Evolutionary conservation across 257 asterid genomes (phyloP).

Genomic region (Solanum piurae): DNA sequence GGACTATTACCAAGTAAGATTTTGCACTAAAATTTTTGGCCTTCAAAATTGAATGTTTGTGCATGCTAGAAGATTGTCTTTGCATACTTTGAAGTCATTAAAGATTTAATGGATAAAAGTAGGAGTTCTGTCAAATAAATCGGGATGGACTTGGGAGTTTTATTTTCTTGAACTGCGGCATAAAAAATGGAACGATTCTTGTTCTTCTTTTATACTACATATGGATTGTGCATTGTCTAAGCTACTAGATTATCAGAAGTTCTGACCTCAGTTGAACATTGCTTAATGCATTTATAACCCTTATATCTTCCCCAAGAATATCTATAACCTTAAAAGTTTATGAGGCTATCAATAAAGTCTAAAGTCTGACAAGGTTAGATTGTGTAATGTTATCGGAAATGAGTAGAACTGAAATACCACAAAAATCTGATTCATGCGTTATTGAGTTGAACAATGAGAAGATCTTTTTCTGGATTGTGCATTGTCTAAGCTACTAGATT

Average conservation of each 20-base stretch:
- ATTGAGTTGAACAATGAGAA: neutral
- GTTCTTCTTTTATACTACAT: neutral
- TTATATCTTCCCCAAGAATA: neutral
- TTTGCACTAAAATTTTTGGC: neutral
- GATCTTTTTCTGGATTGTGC: neutral
- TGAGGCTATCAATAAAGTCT: neutral
- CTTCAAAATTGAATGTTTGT: neutral
- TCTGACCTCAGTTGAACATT: neutral
- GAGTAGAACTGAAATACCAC: neutral
- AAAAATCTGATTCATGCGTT: neutral
- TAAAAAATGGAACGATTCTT: neutral
- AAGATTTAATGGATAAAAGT: neutral
- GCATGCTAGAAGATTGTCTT: neutral
- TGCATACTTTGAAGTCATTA: neutral
- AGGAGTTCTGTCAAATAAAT: neutral
- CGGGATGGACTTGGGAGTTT: neutral
- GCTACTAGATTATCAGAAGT: neutral
- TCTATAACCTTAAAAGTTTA: neutral
- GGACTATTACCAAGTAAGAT: constrained; percentile 93
- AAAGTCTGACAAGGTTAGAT: neutral
- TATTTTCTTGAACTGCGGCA: neutral
- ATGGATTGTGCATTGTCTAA: neutral
- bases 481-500: neutral
- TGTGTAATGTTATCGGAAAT: neutral
- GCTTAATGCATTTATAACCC: neutral